Evolutionary conservation across 257 asterid genomes (phyloP).

Genomic region (Haberlea rhodopensis): DNA sequence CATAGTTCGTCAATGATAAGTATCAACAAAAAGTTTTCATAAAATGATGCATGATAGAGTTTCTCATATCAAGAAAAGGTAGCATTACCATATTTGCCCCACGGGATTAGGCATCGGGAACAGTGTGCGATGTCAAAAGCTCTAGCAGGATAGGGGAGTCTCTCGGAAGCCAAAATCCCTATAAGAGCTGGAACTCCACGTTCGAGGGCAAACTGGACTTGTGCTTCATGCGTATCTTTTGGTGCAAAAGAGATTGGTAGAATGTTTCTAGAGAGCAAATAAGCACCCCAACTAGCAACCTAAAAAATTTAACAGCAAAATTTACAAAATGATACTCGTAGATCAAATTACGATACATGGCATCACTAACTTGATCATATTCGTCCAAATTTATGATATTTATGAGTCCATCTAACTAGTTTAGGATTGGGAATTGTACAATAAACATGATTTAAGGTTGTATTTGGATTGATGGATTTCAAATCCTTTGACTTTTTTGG

Average conservation of each 20-base stretch:
- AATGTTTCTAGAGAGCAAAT: slow-evolving; percentile 66
- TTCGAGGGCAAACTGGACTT: slow-evolving; percentile 89
- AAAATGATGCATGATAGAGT: background rate
- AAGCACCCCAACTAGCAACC: slow-evolving; percentile 99
- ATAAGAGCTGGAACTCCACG: slow-evolving; percentile 89
- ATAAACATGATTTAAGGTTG: no score
- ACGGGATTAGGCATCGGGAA: slow-evolving; percentile 91
- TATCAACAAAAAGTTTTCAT: background rate
- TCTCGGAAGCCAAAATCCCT: slow-evolving; percentile 67
- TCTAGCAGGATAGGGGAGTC: slow-evolving; percentile 87
- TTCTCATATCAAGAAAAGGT: background rate
- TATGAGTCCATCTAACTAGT: no score
- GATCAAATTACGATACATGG: background rate
- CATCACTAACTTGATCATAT: no score
- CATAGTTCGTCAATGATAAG: slow-evolving; percentile 11
- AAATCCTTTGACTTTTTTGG: no score
- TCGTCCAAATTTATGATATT: background rate
- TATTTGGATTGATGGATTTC: no score
- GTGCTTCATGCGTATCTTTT: slow-evolving; percentile 89
- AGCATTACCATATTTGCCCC: slow-evolving; percentile 67
- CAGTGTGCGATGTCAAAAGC: slow-evolving; percentile 97
- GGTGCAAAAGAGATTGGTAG: slow-evolving; percentile 88
- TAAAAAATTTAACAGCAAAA: slow-evolving; percentile 15
- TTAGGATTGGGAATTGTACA: no score
- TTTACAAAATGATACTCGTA: background rate